A percentile compares a stretch with the other conserved stretches of the same genome.
These are phyloP conservation scores for Pyricularia sp. DNA, from an alignment of 2,329 filamentous ascomycete genomes.

Conservation along the genomic window DNA sequence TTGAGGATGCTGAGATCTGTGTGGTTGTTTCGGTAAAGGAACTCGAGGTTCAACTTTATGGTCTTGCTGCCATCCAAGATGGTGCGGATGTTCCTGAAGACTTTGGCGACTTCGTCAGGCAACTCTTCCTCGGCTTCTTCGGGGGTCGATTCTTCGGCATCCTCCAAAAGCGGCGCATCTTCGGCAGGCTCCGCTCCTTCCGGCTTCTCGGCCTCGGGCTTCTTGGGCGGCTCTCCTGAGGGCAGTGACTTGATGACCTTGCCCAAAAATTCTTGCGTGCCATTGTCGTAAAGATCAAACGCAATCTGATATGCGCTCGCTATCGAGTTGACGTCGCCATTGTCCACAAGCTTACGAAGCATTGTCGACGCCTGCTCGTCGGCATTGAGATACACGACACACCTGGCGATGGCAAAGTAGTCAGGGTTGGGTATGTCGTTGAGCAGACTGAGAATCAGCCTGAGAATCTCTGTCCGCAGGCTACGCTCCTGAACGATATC, in stretches of 20 bases:
- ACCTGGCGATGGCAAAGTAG: slow-evolving; percentile 97
- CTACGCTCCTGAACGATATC: slow-evolving; percentile 90
- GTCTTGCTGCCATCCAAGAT: slow-evolving; percentile 84
- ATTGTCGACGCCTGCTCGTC: slow-evolving; percentile 85
- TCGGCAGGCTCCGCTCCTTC: slow-evolving; percentile 34
- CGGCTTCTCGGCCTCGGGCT: slow-evolving; percentile 29
- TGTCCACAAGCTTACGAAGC: slow-evolving; percentile 70
- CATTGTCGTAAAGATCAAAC: slow-evolving; percentile 97
- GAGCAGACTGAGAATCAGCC: slow-evolving; percentile 87
- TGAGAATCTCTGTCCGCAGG: slow-evolving; percentile 74
- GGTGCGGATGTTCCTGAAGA: slow-evolving; percentile 53
- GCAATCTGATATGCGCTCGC: slow-evolving; percentile 94
- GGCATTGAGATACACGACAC: slow-evolving; percentile 90
- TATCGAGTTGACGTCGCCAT: slow-evolving; percentile 67
- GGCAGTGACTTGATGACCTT: slow-evolving; percentile 81
- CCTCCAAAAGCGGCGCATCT: slow-evolving; percentile 36
- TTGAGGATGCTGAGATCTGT: slow-evolving; percentile 88
- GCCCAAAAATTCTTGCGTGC: slow-evolving; percentile 89
- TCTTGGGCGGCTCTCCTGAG: slow-evolving; percentile 34
- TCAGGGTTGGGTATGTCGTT: slow-evolving; percentile 88
- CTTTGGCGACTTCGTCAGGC: slow-evolving; percentile 43
- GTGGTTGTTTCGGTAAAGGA: slow-evolving; percentile 90
- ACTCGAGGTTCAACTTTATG: slow-evolving; percentile 91
- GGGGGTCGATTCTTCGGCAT: slow-evolving; percentile 24
- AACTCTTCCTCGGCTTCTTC: slow-evolving; percentile 43